Percentiles rank a stretch among this genome's conserved stretches.
phyloP scores from a whole-genome alignment of 164 flowering plant species.

The Berberis vulgaris region DNA sequence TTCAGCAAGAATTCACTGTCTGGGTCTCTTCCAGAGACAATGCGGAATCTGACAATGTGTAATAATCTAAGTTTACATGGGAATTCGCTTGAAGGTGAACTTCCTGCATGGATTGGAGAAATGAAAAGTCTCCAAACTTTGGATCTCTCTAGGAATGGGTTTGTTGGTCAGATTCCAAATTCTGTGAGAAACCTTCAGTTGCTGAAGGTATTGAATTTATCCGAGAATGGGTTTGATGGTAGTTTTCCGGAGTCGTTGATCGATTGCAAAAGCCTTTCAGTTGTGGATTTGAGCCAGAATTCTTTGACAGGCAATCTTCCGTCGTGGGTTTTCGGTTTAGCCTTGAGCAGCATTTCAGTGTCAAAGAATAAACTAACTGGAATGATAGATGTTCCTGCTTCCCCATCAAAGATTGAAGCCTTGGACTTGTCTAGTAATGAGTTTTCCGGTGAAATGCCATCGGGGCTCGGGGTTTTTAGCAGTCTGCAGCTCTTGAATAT shows the following conservation, averaged over 20 bases:
- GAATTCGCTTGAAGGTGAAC: constrained; percentile 48
- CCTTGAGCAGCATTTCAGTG: constrained; percentile 23
- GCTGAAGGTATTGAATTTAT: constrained; percentile 48
- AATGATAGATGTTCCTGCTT: constrained; percentile 14
- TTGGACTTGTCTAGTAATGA: constrained; percentile 66
- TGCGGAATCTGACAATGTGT: constrained; percentile 57
- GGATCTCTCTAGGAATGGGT: constrained; percentile 70
- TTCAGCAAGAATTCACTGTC: constrained; percentile 60
- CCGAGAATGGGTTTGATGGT: constrained; percentile 51
- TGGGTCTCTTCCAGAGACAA: constrained; percentile 56
- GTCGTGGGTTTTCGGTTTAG: constrained; percentile 49
- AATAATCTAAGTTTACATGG: constrained; percentile 38
- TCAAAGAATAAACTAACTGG: constrained; percentile 35
- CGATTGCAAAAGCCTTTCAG: constrained; percentile 37
- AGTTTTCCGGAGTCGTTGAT: constrained; percentile 56
- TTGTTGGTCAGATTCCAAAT: constrained; percentile 58
- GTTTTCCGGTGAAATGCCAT: constrained; percentile 53
- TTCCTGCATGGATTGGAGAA: constrained; percentile 77
- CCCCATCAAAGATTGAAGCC: constrained; percentile 22
- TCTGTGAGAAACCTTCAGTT: constrained; percentile 48
- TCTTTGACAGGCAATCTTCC: constrained; percentile 51
- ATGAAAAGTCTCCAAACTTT: constrained; percentile 54
- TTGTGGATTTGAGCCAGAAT: constrained; percentile 60
- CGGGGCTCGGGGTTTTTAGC: constrained; percentile 37
- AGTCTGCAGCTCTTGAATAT: constrained; percentile 52